Base-by-base conservation (phyloP, 2,329 filamentous ascomycete species). In the Penicillium sclerotiorum region DNA sequence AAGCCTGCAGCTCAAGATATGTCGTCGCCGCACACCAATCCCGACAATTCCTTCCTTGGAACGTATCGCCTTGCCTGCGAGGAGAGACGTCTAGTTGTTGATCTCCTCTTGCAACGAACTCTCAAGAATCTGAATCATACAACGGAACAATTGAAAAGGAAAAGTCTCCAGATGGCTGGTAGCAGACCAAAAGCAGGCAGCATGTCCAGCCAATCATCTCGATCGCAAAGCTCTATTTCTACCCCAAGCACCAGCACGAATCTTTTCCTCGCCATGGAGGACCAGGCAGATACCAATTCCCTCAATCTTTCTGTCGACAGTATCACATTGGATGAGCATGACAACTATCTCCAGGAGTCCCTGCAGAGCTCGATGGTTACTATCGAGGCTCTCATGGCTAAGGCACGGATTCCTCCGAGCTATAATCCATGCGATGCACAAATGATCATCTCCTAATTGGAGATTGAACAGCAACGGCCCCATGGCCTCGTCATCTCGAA, bases 281-380 rank as follows among this genome's bases (percentile, higher is more conserved):
- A 28, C 20, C 40, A 17, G 17, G 36, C 12, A 17, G 36, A 38
- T 13, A 17, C 17, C 11, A 43, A 20, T 30, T 43, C n/a, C n/a
- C 18, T 43, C 13, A 27, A 30, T 33, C 22, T 20, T 13, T 13
- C 27, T 5, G 40, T 17, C 15, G n/a, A 32, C 27, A 20, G 8
- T n/a, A 33, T 43, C n/a, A 7, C 27, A 15, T 21, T 43, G 18
- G 40, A 43, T 21, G 40, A 33, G 21, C 25, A 43, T 20, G 40
- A 43, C 25, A 43, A 43, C 17, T 43, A 43, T 43, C 33, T 43
- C 13, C 40, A 43, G 40, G 40, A 33, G 23, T 43, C 40, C 33
- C 20, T 43, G 18, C 25, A 43, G 15, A 43, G 17, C 25, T 43
- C 36, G 36, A 38, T 20, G 15, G 17, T 18, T n/a, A 38, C 17